Evolutionary conservation across 768 basidiomycete species (phyloP), one percentile per base, ranked within the genome.

Genomic region (Pleurotus djamor): DNA sequence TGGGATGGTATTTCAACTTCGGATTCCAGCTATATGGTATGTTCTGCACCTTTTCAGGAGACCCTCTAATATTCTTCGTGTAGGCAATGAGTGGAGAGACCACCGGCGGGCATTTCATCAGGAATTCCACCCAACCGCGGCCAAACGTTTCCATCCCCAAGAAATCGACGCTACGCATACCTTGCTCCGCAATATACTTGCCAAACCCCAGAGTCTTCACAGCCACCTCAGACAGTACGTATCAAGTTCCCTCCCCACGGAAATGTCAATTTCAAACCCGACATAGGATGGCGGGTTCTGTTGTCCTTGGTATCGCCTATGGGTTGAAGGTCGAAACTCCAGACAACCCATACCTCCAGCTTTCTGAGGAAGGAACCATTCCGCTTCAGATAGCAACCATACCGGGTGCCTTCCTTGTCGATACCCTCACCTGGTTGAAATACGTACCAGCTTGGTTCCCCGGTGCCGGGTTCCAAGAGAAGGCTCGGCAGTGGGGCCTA

Each of bases 341-440:
- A 21, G 61, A 75, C 0, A 79, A 82, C 55, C 73, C 68, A 13
- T 73, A 78, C 58, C 62, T 78, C 16, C 61, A 57, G 10, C 56
- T 72, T 37, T 71, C 68, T 1, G 61, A 73, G 6, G 63, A 64
- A 5, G 64, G 64, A 13, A 63, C 71, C 57, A 34, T 48, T 5
- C 57, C 61, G 10, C 4, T 74, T n/a, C 1, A 65, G 10, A 66
- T 66, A 37, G 72, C 73, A 4, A 71, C 72, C 10, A 72, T 75
- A 61, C 70, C 72, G 35, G 77, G 79, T 16, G 66, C 67, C 0
- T 80, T 71, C 59, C 62, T 79, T 7, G 81, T 82, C 2, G 81
- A 77, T 36, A 68, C 62, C 37, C 58, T 75, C 35, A 74, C 76
- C 12, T 38, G 64, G 8, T 13, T 21, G 21, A 12, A 41, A 10